Evolutionary conservation across 257 asterid genomes (phyloP).

Genomic region (Przewalskia tangutica): DNA sequence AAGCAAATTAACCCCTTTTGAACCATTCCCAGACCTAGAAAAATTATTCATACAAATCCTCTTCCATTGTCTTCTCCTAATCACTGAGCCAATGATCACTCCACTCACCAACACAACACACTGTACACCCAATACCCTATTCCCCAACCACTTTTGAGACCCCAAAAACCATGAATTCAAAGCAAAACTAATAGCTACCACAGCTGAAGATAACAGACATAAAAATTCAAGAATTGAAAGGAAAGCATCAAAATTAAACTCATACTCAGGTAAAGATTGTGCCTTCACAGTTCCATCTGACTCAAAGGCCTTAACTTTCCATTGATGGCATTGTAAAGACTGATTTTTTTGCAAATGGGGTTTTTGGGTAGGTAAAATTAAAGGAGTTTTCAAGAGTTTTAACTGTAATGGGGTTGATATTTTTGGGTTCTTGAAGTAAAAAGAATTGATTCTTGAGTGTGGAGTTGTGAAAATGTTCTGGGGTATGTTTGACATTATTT

Average conservation of each 20-base stretch:
- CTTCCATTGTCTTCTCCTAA: constrained; percentile 81
- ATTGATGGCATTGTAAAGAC: constrained; percentile 10
- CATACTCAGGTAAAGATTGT: neutral
- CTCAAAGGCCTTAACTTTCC: constrained; percentile 20
- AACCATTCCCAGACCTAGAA: constrained; percentile 21
- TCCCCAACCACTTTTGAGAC: constrained; percentile 30
- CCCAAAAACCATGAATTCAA: constrained; percentile 24
- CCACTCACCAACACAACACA: constrained; percentile 54
- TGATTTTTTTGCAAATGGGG: constrained; percentile 15
- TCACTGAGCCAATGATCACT: constrained; percentile 49
- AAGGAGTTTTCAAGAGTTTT: constrained; percentile 21
- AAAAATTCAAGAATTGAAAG: constrained; percentile 57
- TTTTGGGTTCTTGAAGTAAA: neutral
- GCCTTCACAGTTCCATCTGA: constrained; percentile 10
- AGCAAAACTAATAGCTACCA: constrained; percentile 33
- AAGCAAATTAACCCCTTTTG: constrained; percentile 35
- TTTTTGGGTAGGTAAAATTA: constrained; percentile 8
- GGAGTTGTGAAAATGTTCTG: constrained; percentile 24
- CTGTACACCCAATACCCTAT: constrained; percentile 51
- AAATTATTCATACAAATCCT: constrained; percentile 43
- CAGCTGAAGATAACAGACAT: constrained; percentile 52
- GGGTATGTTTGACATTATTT: constrained; percentile 38
- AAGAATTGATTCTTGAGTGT: constrained; percentile 1
- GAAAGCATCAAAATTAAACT: constrained; percentile 40
- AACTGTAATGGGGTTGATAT: neutral